These are phyloP conservation scores for Prunus mira DNA, from an alignment of 306 rosid genomes.

Conservation along the genomic window DNA sequence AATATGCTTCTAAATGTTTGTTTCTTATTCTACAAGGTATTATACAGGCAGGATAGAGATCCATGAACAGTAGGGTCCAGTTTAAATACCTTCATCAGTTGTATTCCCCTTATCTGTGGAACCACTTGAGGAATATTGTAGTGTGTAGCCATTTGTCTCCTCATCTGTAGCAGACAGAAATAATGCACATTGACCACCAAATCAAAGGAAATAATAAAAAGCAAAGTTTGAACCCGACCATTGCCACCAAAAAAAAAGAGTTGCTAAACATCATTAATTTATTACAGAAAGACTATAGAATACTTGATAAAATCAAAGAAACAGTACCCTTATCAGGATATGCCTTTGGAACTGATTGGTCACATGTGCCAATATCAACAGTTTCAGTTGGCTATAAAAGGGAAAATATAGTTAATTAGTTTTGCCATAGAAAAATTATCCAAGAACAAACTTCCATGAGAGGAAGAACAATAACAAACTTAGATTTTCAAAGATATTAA, in stretches of 20 bases:
- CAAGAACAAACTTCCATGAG: background rate
- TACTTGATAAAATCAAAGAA: constrained; percentile 16
- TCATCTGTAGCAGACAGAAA: constrained; percentile 57
- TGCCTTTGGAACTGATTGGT: constrained; percentile 83
- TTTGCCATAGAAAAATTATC: background rate
- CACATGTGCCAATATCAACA: constrained; percentile 95
- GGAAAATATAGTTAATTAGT: constrained; percentile 3
- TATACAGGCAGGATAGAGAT: constrained; percentile 4
- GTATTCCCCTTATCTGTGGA: constrained; percentile 40
- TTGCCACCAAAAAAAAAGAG: background rate
- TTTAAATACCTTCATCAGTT: constrained; percentile 65
- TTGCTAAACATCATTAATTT: background rate
- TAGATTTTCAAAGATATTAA: background rate
- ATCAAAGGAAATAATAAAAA: background rate
- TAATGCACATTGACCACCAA: constrained; percentile 19
- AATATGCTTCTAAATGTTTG: background rate
- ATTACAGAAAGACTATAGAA: constrained; percentile 13
- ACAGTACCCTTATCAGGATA: constrained; percentile 73
- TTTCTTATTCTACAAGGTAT: background rate
- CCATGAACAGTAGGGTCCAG: constrained; percentile 17
- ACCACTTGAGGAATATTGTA: constrained; percentile 45
- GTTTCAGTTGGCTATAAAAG: constrained; percentile 63
- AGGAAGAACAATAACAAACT: constrained; percentile 18
- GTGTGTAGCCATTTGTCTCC: constrained; percentile 42
- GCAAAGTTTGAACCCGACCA: constrained; percentile 1